phyloP scores from a whole-genome alignment of 2,329 filamentous ascomycete genomes.

The Boeremia exigua region DNA sequence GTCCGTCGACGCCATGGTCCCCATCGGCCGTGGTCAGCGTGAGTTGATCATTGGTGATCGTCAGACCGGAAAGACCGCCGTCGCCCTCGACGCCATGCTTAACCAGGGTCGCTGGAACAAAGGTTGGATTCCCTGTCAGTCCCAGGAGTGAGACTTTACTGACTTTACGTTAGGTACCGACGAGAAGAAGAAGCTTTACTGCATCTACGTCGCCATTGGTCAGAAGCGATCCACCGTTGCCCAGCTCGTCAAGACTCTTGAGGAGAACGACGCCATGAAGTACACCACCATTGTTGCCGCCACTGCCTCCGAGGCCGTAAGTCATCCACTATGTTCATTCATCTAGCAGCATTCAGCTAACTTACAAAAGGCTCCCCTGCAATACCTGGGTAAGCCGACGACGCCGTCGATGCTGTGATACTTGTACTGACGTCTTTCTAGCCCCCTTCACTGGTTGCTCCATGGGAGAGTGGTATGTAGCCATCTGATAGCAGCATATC shows the following conservation, averaged over 20 bases:
- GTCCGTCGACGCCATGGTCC: constrained; percentile 99
- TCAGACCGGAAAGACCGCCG: constrained; percentile 99
- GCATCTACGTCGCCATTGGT: constrained; percentile 97
- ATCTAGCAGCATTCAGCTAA: no score
- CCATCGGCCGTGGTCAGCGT: constrained; percentile 99
- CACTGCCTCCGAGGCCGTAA: constrained; percentile 86
- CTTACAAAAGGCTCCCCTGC: constrained; percentile 66
- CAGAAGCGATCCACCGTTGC: constrained; percentile 99
- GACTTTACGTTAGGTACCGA: no score
- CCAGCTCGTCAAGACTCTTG: constrained; percentile 98
- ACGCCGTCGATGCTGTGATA: background rate
- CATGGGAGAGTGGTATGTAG: constrained; percentile 21
- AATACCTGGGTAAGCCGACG: constrained; percentile 63
- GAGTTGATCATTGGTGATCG: constrained; percentile 99
- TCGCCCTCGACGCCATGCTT: constrained; percentile 95
- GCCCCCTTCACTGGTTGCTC: constrained; percentile 80
- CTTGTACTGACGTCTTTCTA: background rate
- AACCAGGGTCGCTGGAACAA: no score
- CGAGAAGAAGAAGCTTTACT: constrained; percentile 99
- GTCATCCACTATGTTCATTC: no score
- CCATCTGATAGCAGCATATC: background rate
- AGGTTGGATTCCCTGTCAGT: no score
- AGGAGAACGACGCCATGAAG: constrained; percentile 99
- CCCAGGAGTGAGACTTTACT: no score
- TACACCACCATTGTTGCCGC: constrained; percentile 93